A percentile compares a stretch with the other conserved stretches of the same genome.
These are phyloP conservation scores for Avena insularis DNA, from an alignment of 176 grass and related monocot genomes.

Conservation along the genomic window DNA sequence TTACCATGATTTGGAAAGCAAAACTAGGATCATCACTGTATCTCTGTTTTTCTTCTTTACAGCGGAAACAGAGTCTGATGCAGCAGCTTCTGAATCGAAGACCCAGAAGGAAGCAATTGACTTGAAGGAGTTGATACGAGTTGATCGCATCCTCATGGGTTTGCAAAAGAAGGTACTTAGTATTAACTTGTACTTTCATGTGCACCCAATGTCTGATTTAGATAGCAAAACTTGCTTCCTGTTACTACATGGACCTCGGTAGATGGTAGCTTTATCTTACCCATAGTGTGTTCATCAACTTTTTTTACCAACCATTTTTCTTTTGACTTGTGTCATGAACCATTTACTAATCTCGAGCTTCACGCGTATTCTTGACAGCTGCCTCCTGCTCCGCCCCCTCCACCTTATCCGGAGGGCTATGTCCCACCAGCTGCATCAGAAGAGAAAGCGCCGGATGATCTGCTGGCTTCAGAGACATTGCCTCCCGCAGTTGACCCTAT, in stretches of 20 bases:
- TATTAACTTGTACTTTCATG: neutral
- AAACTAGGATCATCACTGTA: slow-evolving; percentile 20
- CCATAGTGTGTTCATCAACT: neutral
- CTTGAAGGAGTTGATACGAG: slow-evolving; percentile 89
- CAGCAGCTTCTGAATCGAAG: slow-evolving; percentile 64
- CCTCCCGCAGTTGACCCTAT: slow-evolving; percentile 74
- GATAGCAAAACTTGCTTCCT: neutral
- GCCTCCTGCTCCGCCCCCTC: slow-evolving; percentile 76
- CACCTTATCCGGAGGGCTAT: slow-evolving; percentile 94
- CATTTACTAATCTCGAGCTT: slow-evolving; percentile 2
- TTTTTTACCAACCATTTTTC: neutral
- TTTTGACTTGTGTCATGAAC: too few relatives aligned
- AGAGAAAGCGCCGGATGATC: slow-evolving; percentile 74
- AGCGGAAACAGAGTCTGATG: slow-evolving; percentile 80
- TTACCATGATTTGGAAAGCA: slow-evolving; percentile 1
- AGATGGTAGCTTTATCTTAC: neutral
- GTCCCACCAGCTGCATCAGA: slow-evolving; percentile 61
- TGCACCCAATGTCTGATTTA: neutral
- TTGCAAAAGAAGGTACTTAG: slow-evolving; percentile 79
- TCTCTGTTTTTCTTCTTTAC: slow-evolving; percentile 35
- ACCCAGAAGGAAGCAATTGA: slow-evolving; percentile 82
- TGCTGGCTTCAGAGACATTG: slow-evolving; percentile 55
- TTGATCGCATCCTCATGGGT: slow-evolving; percentile 80
- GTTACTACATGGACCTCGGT: neutral
- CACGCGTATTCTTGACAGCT: slow-evolving; percentile 49